phyloP scores from a whole-genome alignment of 371 early-diverging fungal genomes.

The Rhizopus arrhizus region DNA sequence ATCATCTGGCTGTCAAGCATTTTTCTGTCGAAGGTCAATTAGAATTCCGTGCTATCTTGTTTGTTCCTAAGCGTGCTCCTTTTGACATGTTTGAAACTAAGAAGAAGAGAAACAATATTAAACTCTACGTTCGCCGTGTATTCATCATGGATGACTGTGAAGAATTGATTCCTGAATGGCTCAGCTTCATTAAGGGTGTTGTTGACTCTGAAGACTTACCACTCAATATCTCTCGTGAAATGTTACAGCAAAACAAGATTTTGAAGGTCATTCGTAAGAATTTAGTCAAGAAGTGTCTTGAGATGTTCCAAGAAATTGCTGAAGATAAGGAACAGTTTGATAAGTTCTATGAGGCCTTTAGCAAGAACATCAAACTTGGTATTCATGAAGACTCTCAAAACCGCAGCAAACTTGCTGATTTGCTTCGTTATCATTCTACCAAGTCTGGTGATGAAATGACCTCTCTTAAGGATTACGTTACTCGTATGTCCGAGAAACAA shows the following conservation, averaged over 20 bases:
- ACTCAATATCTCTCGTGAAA: conserved; percentile 89
- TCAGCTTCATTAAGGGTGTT: conserved; percentile 71
- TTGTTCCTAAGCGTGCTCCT: conserved; percentile 75
- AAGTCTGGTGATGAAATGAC: conserved; percentile 65
- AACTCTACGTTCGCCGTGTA: conserved; percentile 84
- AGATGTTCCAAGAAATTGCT: conserved; percentile 73
- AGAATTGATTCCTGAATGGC: conserved; percentile 67
- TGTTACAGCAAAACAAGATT: conserved; percentile 78
- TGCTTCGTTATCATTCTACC: conserved; percentile 75
- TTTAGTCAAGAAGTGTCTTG: conserved; percentile 80
- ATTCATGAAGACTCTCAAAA: conserved; percentile 71
- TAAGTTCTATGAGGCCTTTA: conserved; percentile 74
- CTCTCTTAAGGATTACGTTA: conserved; percentile 79
- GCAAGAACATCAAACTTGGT: conserved; percentile 78
- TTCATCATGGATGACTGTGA: conserved; percentile 87
- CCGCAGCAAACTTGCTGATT: conserved; percentile 68
- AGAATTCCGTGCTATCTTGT: conserved; percentile 80
- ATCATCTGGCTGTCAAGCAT: conserved; percentile 72
- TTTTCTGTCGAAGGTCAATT: conserved; percentile 82
- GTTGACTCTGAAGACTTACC: conserved; percentile 88
- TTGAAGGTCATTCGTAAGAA: conserved; percentile 81
- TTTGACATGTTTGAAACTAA: conserved; percentile 66
- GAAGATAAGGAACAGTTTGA: conserved; percentile 74
- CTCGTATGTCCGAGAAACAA: conserved; percentile 79
- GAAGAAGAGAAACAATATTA: conserved; percentile 75